Evolutionary conservation across 2,329 filamentous ascomycete species (phyloP).

Genomic region (Cercospora citrullina): DNA sequence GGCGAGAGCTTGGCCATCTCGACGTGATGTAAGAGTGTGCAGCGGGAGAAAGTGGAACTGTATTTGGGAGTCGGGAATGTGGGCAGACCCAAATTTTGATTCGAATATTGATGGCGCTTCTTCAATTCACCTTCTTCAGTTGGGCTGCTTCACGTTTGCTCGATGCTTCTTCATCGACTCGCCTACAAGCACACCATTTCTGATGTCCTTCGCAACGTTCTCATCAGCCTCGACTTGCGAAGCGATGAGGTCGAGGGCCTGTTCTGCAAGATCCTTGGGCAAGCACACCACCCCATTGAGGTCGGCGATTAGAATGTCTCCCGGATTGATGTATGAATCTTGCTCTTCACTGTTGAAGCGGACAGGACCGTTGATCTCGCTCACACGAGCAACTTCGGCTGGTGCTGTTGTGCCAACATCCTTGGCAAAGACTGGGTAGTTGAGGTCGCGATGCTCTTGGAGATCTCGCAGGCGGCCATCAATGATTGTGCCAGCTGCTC

Average conservation of each 20-base stretch:
- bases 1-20: neutral
- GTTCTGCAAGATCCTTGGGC: conserved; percentile 32
- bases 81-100: neutral
- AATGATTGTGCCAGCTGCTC: conserved; percentile 53
- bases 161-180: conserved; percentile 35
- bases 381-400: conserved; percentile 35
- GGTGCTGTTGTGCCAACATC: conserved; percentile 40
- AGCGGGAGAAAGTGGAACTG: neutral
- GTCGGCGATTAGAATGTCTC: conserved; percentile 43
- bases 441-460: conserved; percentile 54
- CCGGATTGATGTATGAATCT: conserved; percentile 38
- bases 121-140: neutral
- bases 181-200: conserved; percentile 27
- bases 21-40: neutral
- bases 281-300: conserved; percentile 43
- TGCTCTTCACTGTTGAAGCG: conserved; percentile 36
- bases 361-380: conserved; percentile 39
- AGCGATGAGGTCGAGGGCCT: conserved; percentile 34
- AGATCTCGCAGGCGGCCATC: conserved; percentile 57
- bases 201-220: conserved; percentile 34
- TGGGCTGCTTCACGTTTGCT: conserved; percentile 32
- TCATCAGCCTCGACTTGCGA: conserved; percentile 38
- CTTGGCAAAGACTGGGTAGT: conserved; percentile 46
- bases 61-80: neutral
- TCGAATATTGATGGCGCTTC: neutral